Evolutionary conservation across 306 rosid species (phyloP), one percentile per base, ranked within the genome.

Genomic region (Quercus berberidifolia): DNA sequence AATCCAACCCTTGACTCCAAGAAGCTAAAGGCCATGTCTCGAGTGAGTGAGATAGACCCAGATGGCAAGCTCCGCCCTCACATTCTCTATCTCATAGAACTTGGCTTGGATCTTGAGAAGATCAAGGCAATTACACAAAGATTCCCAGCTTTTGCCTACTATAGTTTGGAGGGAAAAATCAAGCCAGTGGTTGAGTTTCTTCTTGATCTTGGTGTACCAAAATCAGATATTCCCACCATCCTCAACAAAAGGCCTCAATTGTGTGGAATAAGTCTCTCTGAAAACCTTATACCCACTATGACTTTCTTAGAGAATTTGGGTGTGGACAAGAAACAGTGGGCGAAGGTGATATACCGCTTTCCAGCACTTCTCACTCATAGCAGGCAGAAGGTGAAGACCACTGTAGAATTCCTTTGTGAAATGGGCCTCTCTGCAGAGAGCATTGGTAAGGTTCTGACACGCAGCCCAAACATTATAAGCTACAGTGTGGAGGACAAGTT

Each of bases 101-200:
- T 91, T 52, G 97, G 99, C 65, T 80, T 95, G 94, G 88, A 90
- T 75, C 91, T 87, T 38, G 95, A 92, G 82, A 92, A 87, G 85
- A 85, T 95, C 77, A 90, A 86, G 77, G 87, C 82, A 62, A 90
- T 92, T 35, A 80, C 82, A 1, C 87, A 86, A 17, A 85, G 75
- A 83, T 92, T 87, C 80, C 97, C 99, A 17, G 71, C 94, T 74
- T 92, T 95, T 76, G 94, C 91, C 25, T 81, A 91, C 83, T 95
- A 91, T 77, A 95, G 95, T 83, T 88, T 95, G 88, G 97, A 95
- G 58, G 97, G 97, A 71, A 92, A 95, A 85, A 84, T 95, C 63
- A 94, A 88, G 86, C 99, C 99, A 15, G 65, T 91, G 81, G 93
- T 95, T 38, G 97, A 95, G 92, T 95, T 92, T 86, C 86, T 95